Evolutionary conservation across 495 filamentous ascomycete species (phyloP).

Genomic region (Astrocystis sublimbata): DNA sequence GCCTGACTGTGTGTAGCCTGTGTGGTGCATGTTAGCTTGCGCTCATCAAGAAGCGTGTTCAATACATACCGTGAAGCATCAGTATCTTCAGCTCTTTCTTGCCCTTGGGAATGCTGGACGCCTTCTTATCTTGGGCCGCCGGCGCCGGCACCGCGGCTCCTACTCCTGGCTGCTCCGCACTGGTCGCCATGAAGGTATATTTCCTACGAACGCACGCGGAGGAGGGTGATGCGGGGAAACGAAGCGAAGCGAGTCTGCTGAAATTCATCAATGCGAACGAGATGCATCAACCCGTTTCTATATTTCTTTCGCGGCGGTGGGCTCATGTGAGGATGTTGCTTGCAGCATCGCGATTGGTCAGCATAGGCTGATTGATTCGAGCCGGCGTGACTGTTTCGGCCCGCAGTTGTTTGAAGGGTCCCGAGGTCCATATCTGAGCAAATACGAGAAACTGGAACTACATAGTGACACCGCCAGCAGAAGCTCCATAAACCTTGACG

Average conservation of each 20-base stretch:
- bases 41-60: too few species aligned
- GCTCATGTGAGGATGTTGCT: neutral
- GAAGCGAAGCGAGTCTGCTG: neutral
- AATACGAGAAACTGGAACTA: neutral
- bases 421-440: neutral
- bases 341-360: neutral
- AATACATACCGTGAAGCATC: constrained; percentile 58
- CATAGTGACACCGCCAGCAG: neutral
- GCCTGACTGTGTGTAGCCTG: constrained; percentile 90
- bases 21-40: neutral
- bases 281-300: neutral
- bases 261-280: neutral
- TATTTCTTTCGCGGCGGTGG: neutral
- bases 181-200: constrained; percentile 9
- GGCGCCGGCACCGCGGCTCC: constrained; percentile 13
- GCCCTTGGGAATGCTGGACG: constrained; percentile 23
- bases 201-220: neutral
- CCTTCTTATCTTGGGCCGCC: constrained; percentile 12
- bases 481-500: too few species aligned
- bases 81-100: constrained; percentile 53
- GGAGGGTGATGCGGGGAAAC: too few species aligned
- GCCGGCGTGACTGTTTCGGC: neutral
- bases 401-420: neutral
- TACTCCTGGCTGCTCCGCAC: constrained; percentile 5
- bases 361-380: neutral